These are phyloP conservation scores for Blastomyces silverae DNA, from an alignment of 2,329 filamentous ascomycete genomes.

Conservation along the genomic window DNA sequence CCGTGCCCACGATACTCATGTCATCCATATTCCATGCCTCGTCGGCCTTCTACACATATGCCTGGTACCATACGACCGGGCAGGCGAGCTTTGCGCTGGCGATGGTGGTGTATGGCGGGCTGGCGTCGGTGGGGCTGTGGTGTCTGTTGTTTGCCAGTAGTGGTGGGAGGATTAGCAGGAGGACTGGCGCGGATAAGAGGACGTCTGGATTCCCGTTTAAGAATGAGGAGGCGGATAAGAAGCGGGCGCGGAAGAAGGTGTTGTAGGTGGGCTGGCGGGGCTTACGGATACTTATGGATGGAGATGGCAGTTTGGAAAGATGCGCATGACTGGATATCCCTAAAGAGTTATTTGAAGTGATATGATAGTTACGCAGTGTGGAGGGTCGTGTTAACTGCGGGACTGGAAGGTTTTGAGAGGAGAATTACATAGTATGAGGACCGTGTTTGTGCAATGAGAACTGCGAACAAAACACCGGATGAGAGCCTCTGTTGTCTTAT, in stretches of 20 bases:
- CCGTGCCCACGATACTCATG: slow-evolving; percentile 58
- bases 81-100: slow-evolving; percentile 57
- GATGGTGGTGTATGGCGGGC: slow-evolving; percentile 48
- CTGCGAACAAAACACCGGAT: neutral
- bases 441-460: neutral
- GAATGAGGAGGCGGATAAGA: slow-evolving; percentile 53
- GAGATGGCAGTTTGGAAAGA: neutral
- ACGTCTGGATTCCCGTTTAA: slow-evolving; percentile 60
- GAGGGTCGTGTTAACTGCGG: no score
- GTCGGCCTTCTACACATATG: slow-evolving; percentile 61
- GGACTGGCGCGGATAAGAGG: slow-evolving; percentile 61
- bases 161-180: slow-evolving; percentile 52
- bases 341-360: no score
- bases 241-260: slow-evolving; percentile 30
- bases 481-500: neutral
- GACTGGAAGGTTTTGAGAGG: neutral
- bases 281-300: neutral
- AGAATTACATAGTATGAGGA: neutral
- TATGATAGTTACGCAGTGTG: no score
- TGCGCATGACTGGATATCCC: neutral
- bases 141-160: slow-evolving; percentile 54
- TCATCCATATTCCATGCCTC: slow-evolving; percentile 60
- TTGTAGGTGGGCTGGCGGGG: neutral
- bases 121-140: slow-evolving; percentile 61
- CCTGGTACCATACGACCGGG: slow-evolving; percentile 52